These are phyloP conservation scores for Cladosporium sp. DNA, from an alignment of 2,329 filamentous ascomycete genomes.

Conservation along the genomic window DNA sequence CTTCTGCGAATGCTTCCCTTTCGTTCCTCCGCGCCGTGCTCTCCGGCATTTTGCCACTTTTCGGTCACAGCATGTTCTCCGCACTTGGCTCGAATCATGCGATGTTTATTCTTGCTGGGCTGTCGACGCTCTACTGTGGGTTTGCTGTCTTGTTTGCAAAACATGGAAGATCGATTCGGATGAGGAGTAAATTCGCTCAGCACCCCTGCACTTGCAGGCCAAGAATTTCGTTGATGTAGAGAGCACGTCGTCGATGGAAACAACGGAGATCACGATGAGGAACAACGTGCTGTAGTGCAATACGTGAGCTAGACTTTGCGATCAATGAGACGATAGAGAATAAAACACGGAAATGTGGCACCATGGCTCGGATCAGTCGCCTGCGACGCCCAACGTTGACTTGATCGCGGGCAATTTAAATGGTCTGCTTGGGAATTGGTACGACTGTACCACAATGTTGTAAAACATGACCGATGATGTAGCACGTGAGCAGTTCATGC, in stretches of 20 bases:
- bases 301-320: no score
- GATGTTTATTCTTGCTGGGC: conserved; percentile 36
- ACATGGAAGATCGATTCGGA: conserved; percentile 35
- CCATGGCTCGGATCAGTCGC: no score
- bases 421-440: no score
- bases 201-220: background rate
- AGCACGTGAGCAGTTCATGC: no score
- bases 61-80: conserved; percentile 38
- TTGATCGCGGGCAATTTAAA: no score
- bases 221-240: background rate
- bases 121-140: conserved; percentile 33
- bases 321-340: no score
- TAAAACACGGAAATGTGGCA: no score
- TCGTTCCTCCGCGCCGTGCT: conserved; percentile 38
- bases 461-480: background rate
- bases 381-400: no score
- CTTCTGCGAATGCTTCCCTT: conserved; percentile 42
- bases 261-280: no score
- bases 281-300: no score
- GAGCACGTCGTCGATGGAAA: no score
- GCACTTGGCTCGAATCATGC: conserved; percentile 38
- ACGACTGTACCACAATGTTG: no score
- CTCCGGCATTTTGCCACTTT: conserved; percentile 39
- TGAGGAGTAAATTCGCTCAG: conserved; percentile 34
- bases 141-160: conserved; percentile 36